Evolutionary conservation across 345 rosid genomes (phyloP).

Genomic region (Iberis pinnata): DNA sequence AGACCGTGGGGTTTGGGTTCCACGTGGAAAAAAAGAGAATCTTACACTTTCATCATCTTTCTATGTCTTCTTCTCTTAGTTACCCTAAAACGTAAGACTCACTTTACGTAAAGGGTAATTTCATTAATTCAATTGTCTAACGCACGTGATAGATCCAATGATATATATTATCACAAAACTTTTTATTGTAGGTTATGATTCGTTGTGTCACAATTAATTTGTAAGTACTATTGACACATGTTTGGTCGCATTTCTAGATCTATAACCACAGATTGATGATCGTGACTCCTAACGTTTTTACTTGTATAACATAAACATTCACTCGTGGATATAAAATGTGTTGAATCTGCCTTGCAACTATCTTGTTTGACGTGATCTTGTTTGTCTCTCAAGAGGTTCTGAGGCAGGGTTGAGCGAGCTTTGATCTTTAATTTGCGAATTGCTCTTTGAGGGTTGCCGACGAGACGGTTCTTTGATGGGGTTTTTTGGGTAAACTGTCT

Average conservation of each 20-base stretch:
- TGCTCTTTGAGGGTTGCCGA: no score
- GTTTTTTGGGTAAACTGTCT: no score
- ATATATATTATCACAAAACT: neutral
- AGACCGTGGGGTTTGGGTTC: neutral
- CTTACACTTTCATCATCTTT: neutral
- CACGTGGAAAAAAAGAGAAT: neutral
- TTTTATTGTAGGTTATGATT: neutral
- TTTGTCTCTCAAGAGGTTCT: no score
- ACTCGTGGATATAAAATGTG: no score
- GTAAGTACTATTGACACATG: conserved; percentile 27
- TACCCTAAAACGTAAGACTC: neutral
- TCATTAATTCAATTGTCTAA: no score
- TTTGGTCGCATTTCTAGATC: conserved; percentile 25
- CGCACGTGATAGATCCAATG: conserved; percentile 12
- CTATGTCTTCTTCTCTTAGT: neutral
- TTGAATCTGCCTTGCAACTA: no score
- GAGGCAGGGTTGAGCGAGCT: no score
- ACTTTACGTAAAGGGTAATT: neutral
- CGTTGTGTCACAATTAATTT: conserved; percentile 11
- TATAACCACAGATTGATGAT: conserved; percentile 15
- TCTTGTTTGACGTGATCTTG: no score
- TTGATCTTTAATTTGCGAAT: no score
- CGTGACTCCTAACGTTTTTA: conserved; percentile 16
- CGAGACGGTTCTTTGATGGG: no score
- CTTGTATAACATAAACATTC: no score